Percentiles rank a stretch among this genome's conserved stretches.
These are phyloP conservation scores for Calonectria pteridis DNA, from an alignment of 2,329 filamentous ascomycete genomes.

Conservation along the genomic window DNA sequence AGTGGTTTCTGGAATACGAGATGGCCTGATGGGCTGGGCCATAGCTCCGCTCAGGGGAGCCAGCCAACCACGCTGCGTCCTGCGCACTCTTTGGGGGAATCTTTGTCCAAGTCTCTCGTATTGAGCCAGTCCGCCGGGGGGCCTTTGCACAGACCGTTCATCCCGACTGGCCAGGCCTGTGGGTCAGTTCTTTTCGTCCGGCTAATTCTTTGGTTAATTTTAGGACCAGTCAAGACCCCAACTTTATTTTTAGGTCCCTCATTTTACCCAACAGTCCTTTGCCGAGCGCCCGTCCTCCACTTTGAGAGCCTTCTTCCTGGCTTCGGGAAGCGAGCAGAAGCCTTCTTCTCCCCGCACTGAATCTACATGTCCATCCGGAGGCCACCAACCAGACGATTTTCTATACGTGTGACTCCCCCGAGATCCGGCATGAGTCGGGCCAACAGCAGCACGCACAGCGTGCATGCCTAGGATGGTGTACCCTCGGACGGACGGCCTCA, in stretches of 20 bases:
- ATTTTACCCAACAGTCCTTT: background rate
- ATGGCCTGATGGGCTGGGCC: conserved; percentile 3
- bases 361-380: background rate
- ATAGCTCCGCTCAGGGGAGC: background rate
- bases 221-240: background rate
- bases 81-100: background rate
- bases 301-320: background rate
- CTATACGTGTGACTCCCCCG: background rate
- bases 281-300: background rate
- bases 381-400: background rate
- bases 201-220: background rate
- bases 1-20: background rate
- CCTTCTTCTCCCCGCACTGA: background rate
- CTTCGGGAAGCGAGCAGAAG: background rate
- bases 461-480: background rate
- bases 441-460: background rate
- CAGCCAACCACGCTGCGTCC: background rate
- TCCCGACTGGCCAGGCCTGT: background rate
- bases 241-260: conserved; percentile 6
- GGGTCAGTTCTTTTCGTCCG: background rate
- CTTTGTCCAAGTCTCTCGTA: background rate
- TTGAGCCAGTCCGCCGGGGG: background rate
- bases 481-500: background rate
- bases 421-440: background rate
- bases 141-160: background rate